Base-by-base conservation (phyloP, 2,329 filamentous ascomycete species). In the Calonectria pseudoreteaudii region DNA sequence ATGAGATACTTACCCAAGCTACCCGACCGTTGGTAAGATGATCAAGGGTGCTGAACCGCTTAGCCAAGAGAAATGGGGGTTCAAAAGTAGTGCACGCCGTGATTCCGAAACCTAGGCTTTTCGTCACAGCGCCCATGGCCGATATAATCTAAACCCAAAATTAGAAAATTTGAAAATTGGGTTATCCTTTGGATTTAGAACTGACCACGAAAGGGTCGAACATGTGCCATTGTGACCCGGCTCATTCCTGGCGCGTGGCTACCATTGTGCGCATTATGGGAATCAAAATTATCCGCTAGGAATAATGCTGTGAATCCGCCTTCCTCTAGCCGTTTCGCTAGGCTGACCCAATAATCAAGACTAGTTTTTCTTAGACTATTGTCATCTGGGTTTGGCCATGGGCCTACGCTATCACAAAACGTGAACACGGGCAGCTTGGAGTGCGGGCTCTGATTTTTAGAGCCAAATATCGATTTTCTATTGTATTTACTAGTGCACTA, bases 271-370 rank as follows among this genome's bases (percentile, higher is more conserved):
- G 68, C 74, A n/a, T 76, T 62, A 6, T 70, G 74, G 3, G 69
- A 66, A 4, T 69, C 72, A 20, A 74, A 74, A 0, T 90, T 92
- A 76, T 93, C 91, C 0, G 92, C 91, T 3, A 93, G 84, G 79
- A 93, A 93, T 3, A 93, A 81, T 0, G 90, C 89, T 72, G 91
- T 92, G 83, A 93, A 91, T 9, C 89, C 89, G 7, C 91, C 91
- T 18, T 87, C 85, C 71, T 93, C 91, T 1, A 92, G 84, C 0
- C 92, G 79, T 74, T 91, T 90, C 6, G 91, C 91, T 0, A 93
- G 85, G 26, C 92, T 86, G 20, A 90, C 88, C 91, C 91, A 93
- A 79, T 93, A 93, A n/a, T 88, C 84, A 1, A 93, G 85, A 36
- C 49, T 31, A n/a, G 66, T 38, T 68, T 75, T 31, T 68, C 41